Percentiles rank a stretch among this genome's conserved stretches.
Conservation (phyloP, 1,284 basidiomycete species). For the Takashimella koratensis region DNA sequence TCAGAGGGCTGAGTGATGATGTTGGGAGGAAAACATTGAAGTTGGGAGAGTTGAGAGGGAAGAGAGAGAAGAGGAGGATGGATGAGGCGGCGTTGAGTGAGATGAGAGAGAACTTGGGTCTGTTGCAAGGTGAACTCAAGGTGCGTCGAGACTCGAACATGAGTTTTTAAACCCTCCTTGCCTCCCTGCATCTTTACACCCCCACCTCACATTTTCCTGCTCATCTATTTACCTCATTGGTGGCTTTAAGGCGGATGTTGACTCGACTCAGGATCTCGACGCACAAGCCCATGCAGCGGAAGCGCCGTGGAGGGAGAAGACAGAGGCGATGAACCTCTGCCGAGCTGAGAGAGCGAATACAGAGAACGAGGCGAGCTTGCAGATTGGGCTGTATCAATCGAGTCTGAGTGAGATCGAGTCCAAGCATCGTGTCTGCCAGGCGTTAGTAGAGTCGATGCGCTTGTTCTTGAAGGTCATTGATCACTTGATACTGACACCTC, state of each 20-base stretch:
- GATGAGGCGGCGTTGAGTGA: conserved; percentile 61
- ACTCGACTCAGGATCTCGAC: conserved; percentile 33
- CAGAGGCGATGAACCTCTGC: conserved; percentile 31
- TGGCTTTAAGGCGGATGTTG: background rate
- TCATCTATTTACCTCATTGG: no score
- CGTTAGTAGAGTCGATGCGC: no score
- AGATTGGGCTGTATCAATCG: conserved; percentile 32
- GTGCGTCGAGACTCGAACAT: conserved; percentile 25
- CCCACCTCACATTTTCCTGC: no score
- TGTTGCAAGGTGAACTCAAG: conserved; percentile 37
- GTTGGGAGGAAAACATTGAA: conserved; percentile 62
- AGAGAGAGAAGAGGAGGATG: conserved; percentile 61
- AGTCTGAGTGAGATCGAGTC: conserved; percentile 36
- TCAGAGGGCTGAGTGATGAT: conserved; percentile 53
- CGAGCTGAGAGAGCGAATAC: conserved; percentile 29
- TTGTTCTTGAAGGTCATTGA: background rate
- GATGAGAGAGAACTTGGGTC: conserved; percentile 59
- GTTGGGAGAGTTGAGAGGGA: conserved; percentile 60
- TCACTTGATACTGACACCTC: background rate
- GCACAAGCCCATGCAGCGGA: conserved; percentile 31
- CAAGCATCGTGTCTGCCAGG: conserved; percentile 38
- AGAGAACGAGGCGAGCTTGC: conserved; percentile 32
- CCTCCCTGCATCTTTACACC: no score
- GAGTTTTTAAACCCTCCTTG: no score
- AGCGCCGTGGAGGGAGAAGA: conserved; percentile 44